These are phyloP conservation scores for Yamagishiella unicocca DNA, from an alignment of 139 green algal genomes.

Conservation along the genomic window DNA sequence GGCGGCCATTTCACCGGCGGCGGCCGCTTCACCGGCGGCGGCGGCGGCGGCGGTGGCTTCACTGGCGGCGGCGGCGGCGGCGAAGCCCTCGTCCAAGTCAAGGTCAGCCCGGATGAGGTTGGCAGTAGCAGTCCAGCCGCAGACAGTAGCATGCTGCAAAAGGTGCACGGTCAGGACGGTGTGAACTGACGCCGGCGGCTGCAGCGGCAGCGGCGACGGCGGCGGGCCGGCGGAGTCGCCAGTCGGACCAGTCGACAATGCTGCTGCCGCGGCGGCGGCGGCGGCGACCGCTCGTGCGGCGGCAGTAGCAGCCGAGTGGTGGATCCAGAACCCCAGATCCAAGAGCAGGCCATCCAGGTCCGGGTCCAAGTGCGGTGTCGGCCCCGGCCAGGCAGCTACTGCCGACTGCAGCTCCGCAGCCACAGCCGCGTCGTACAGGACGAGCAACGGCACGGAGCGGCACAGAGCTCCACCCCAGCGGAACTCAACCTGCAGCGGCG, in stretches of 20 bases:
- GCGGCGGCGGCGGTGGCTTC: background rate
- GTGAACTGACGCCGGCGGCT: no score
- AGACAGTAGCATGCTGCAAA: background rate
- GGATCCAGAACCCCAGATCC: slow-evolving; percentile 2
- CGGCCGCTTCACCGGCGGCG: background rate
- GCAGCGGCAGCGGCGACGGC: no score
- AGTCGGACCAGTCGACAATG: no score
- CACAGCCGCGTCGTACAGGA: background rate
- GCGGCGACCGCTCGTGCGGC: no score
- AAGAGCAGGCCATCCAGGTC: slow-evolving; percentile 5
- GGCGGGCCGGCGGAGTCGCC: background rate
- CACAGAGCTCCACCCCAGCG: background rate
- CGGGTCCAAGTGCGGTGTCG: background rate
- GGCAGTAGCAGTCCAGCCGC: background rate
- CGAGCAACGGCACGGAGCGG: background rate
- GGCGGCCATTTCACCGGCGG: background rate
- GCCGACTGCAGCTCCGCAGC: background rate
- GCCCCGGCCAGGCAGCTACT: background rate
- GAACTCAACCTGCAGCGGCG: slow-evolving; percentile 29
- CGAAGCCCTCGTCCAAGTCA: background rate
- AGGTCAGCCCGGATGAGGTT: background rate
- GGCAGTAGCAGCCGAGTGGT: no score
- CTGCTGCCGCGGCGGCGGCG: no score
- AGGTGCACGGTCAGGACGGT: background rate
- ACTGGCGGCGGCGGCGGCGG: background rate